Evolutionary conservation across 2,329 filamentous ascomycete species (phyloP), one percentile per base, ranked within the genome.

Genomic region (Exophiala bonariae): DNA sequence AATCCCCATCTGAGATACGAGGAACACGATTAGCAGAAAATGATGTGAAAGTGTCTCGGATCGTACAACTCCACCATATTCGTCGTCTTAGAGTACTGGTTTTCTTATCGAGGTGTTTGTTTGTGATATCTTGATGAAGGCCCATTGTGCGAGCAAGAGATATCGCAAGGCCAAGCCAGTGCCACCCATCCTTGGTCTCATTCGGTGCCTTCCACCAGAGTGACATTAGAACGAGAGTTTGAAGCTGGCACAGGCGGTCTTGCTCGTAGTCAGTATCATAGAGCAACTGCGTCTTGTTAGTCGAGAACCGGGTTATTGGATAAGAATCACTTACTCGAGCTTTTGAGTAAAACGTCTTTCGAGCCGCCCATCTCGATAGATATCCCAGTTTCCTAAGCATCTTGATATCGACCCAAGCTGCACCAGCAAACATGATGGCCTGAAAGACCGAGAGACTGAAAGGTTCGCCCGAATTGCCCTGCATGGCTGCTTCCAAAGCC

Each of bases 201-300:
- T 96, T 89, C 0, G 91, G 90, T 7, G 89, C 95, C 69, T 96
- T 91, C 66, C 96, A 96, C 86, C 91, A 96, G 66, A 95, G 95
- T 3, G 90, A 95, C 86, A 96, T 89, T 49, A 96, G 77, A 16
- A 96, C 76, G 18, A 96, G 76, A 3, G 88, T 86, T 68, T 96
- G 91, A n/a, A 96, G 89, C 18, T 96, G 79, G 18, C 89, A 82
- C 49, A 96, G 84, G 41, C 90, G 86, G 66, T 96, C 90, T 38
- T 84, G 82, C 68, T 96, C 91, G 66, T 95, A 95, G 67, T 96
- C 91, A 57, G 95, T 93, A 64, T 96, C 91, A 68, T 96, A 96
- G 13, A 96, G 77, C 3, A 93, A 77, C 83, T 89, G 54, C 41
- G 43, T 4, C 11, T 69, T 89, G 54, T 43, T 43, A 9, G 20